These are phyloP conservation scores for Osmanthus fragrans DNA, from an alignment of 257 asterid species.

Conservation along the genomic window DNA sequence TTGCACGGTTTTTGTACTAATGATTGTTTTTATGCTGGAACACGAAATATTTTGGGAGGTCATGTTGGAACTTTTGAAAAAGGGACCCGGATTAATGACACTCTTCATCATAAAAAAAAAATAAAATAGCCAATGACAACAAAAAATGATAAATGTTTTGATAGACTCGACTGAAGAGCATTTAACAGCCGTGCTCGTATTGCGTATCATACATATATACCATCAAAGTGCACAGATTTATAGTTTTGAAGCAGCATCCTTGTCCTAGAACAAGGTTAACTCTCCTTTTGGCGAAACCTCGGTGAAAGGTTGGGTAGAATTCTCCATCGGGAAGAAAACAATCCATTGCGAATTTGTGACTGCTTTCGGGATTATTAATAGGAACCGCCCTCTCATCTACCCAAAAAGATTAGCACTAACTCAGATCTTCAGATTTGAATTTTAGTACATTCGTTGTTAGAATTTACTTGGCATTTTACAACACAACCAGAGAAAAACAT, in stretches of 20 bases:
- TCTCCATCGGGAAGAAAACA: conserved; percentile 49
- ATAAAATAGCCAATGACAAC: background rate
- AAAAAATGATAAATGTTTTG: background rate
- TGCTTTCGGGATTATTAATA: conserved; percentile 32
- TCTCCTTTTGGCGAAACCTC: conserved; percentile 38
- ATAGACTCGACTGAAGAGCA: background rate
- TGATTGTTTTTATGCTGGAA: background rate
- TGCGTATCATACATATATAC: too few species aligned
- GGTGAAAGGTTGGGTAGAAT: conserved; percentile 31
- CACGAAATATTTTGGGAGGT: background rate
- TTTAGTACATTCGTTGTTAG: conserved; percentile 14
- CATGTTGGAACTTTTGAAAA: background rate
- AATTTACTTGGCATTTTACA: background rate
- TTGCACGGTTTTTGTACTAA: background rate
- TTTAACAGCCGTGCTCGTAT: background rate
- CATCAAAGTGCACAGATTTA: too few species aligned
- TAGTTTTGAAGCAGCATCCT: conserved; percentile 44
- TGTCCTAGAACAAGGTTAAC: conserved; percentile 45
- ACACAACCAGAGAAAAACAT: background rate
- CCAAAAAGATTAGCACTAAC: conserved; percentile 51
- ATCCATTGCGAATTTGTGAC: conserved; percentile 45
- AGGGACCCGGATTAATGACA: background rate
- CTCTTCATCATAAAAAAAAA: background rate
- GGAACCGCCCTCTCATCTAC: conserved; percentile 63
- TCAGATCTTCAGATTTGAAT: conserved; percentile 58